phyloP scores from a whole-genome alignment of 2,329 filamentous ascomycete species.

The Phaeomoniella chlamydospora region DNA sequence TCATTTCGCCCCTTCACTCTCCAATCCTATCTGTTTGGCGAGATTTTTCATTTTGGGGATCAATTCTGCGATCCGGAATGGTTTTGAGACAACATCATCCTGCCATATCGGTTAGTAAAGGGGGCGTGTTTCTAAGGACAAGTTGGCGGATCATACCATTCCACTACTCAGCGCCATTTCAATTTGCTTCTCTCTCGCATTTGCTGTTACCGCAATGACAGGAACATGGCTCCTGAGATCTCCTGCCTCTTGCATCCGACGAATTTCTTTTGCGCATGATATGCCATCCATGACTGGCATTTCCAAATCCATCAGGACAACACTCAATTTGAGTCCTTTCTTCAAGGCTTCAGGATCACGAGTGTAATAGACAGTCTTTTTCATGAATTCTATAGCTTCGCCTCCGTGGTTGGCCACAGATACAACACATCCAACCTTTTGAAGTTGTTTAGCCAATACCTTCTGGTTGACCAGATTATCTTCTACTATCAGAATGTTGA shows the following conservation, averaged over 20 bases:
- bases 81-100: conserved; percentile 67
- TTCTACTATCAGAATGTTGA: conserved; percentile 21
- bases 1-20: too few relatives aligned
- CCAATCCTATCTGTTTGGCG: conserved; percentile 9
- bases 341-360: neutral
- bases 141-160: conserved; percentile 40
- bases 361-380: conserved; percentile 4
- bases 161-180: conserved; percentile 55
- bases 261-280: conserved; percentile 55
- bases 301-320: conserved; percentile 69
- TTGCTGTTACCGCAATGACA: conserved; percentile 44
- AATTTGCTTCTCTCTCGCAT: conserved; percentile 62
- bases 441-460: conserved; percentile 18
- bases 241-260: conserved; percentile 43
- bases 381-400: conserved; percentile 24
- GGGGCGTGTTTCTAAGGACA: neutral
- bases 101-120: conserved; percentile 12
- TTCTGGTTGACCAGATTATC: conserved; percentile 25
- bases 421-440: conserved; percentile 16
- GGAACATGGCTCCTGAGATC: conserved; percentile 27
- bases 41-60: conserved; percentile 52
- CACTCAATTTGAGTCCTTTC: conserved; percentile 27
- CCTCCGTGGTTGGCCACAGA: conserved; percentile 17
- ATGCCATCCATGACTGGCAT: conserved; percentile 78
- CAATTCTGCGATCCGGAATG: conserved; percentile 60